These are phyloP conservation scores for Phaffomyces opuntiae DNA, from an alignment of 805 yeast species.

Conservation along the genomic window DNA sequence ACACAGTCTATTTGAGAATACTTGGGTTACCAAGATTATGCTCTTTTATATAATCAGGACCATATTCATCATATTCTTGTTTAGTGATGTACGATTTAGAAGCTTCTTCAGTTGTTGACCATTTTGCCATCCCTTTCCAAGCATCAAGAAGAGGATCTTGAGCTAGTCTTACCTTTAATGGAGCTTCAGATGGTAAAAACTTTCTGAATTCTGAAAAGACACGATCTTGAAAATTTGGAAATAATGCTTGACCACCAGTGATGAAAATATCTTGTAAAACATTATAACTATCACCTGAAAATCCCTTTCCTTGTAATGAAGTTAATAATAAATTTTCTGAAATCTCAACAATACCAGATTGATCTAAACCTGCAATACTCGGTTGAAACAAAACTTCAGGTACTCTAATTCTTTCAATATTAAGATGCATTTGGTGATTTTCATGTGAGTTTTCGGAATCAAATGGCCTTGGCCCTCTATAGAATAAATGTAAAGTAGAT, in stretches of 20 bases:
- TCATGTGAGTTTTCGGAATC: constrained; percentile 79
- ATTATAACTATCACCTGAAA: constrained; percentile 40
- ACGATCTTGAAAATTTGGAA: constrained; percentile 62
- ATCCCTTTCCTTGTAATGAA: constrained; percentile 51
- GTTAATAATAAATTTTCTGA: constrained; percentile 57
- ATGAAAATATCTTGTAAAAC: constrained; percentile 62
- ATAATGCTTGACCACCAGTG: constrained; percentile 77
- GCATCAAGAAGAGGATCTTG: constrained; percentile 69
- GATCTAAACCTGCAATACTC: constrained; percentile 88
- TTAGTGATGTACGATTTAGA: constrained; percentile 47
- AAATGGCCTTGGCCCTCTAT: constrained; percentile 86
- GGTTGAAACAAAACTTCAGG: constrained; percentile 95
- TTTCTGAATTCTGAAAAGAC: constrained; percentile 60
- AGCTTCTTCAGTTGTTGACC: constrained; percentile 49
- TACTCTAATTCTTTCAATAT: constrained; percentile 83
- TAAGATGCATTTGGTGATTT: constrained; percentile 84
- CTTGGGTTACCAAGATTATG: constrained; percentile 64
- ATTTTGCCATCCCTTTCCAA: constrained; percentile 91
- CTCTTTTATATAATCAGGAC: constrained; percentile 82
- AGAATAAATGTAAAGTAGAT: constrained; percentile 70
- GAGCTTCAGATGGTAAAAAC: constrained; percentile 62
- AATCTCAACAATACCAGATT: constrained; percentile 85
- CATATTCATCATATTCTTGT: constrained; percentile 80
- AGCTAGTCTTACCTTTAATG: constrained; percentile 56
- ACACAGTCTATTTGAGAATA: constrained; percentile 3